Base-by-base conservation (phyloP, 106 monocot species). In the Apostasia ramifera region DNA sequence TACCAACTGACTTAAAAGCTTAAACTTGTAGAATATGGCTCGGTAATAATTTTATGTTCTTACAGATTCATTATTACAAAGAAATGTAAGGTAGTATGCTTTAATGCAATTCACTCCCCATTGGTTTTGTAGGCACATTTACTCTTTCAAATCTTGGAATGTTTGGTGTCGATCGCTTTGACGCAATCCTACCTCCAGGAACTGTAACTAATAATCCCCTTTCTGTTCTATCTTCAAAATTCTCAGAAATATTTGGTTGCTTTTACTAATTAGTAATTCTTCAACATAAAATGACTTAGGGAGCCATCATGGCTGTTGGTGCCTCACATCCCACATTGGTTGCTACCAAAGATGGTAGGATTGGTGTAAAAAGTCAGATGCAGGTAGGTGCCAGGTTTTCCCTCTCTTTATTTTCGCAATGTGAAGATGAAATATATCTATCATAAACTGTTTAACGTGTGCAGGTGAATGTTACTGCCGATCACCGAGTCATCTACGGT, bases 241-340 rank as follows among this genome's bases (percentile, higher is more conserved):
- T 55, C 50, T 46, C 40, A 45, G 1, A 73, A 3, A 2, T 4
- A 39, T 9, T 10, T 4, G 53, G 11, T 1, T 50, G 61, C 82
- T 85, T 11, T 8, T 55, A 74, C 79, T 59, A 55, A 44, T 9
- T 68, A 9, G 57, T 70, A 42, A 66, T 81, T 26, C 8, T 55
- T 74, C 9, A 4, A 53, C 4, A 62, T 4, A 10, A 2, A 48
- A 45, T 43, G 1, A 48, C 81, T 47, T 82, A 93, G 89, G 86
- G 93, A 55, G 93, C 89, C 46, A 93, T 89, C 72, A 93, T 93
- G 93, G 93, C 93, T 9, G 89, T 93, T 11, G 93, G 93, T n/a
- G 75, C 84, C 67, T 89, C 93, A 2, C 71, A 81, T 46, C 89
- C 89, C 55, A 82, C 84, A 47, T 70, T 94, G 61, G 84, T 86